A percentile compares a stretch with the other conserved stretches of the same genome.
phyloP scores from a whole-genome alignment of 495 filamentous ascomycete genomes.

The Rhizodiscina lignyota region DNA sequence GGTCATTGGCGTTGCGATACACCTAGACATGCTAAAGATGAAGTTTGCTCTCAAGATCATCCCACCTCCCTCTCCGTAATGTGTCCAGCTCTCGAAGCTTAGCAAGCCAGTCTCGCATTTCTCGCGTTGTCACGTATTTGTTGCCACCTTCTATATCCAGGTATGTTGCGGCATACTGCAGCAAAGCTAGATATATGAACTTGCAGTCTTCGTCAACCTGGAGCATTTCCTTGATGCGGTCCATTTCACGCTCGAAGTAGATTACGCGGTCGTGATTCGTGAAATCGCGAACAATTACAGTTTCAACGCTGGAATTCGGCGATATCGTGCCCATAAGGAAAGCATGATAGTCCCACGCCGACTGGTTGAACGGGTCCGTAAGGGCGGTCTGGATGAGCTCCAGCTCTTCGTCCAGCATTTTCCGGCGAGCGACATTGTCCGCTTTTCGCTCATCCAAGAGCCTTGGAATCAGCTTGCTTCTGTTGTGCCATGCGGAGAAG shows the following conservation, averaged over 20 bases:
- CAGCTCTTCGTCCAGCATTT: slow-evolving; percentile 65
- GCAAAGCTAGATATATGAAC: slow-evolving; percentile 23
- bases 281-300: slow-evolving; percentile 47
- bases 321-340: slow-evolving; percentile 51
- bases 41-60: slow-evolving; percentile 16
- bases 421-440: slow-evolving; percentile 39
- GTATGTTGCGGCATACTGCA: slow-evolving; percentile 10
- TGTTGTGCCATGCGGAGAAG: slow-evolving; percentile 92
- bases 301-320: slow-evolving; percentile 11
- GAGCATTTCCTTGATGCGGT: slow-evolving; percentile 38
- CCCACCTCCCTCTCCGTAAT: slow-evolving; percentile 21
- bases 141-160: slow-evolving; percentile 14
- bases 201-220: slow-evolving; percentile 42
- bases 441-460: slow-evolving; percentile 54
- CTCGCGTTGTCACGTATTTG: slow-evolving; percentile 12
- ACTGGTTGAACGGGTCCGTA: slow-evolving; percentile 82
- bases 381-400: slow-evolving; percentile 56
- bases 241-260: slow-evolving; percentile 19
- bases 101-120: slow-evolving; percentile 20
- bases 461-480: slow-evolving; percentile 64
- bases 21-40: slow-evolving; percentile 4
- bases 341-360: slow-evolving; percentile 91
- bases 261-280: slow-evolving; percentile 10
- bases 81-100: slow-evolving; percentile 20
- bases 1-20: no score